Evolutionary conservation across 305 asterid species (phyloP).

Genomic region (Solanum hybrid): DNA sequence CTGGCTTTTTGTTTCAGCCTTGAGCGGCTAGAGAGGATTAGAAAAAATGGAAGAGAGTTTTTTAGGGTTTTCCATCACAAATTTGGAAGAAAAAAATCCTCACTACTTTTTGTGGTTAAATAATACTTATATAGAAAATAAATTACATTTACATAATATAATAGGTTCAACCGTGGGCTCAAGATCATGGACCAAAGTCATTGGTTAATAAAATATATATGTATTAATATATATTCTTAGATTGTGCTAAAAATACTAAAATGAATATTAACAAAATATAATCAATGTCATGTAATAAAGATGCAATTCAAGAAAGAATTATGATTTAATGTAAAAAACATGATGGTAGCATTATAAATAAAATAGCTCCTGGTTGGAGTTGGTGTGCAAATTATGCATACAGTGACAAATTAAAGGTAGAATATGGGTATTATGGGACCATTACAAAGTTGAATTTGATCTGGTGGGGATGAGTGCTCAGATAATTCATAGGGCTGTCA

Average conservation of each 20-base stretch:
- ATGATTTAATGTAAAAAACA: no score
- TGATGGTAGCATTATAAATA: neutral
- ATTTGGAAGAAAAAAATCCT: neutral
- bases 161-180: neutral
- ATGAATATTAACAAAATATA: no score
- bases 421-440: neutral
- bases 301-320: neutral
- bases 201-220: neutral
- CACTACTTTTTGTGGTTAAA: neutral
- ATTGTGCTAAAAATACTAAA: no score
- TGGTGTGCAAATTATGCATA: neutral
- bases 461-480: neutral
- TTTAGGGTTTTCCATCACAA: neutral
- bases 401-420: neutral
- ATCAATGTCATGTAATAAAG: neutral
- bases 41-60: neutral
- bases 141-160: no score
- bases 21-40: no score
- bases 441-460: no score
- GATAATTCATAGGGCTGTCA: neutral
- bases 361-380: neutral
- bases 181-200: neutral
- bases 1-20: no score
- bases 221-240: neutral
- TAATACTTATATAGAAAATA: neutral